Evolutionary conservation across 1,139 yeast species (phyloP), one percentile per base, ranked within the genome.

Genomic region (Entelexis sorbosivorans): DNA sequence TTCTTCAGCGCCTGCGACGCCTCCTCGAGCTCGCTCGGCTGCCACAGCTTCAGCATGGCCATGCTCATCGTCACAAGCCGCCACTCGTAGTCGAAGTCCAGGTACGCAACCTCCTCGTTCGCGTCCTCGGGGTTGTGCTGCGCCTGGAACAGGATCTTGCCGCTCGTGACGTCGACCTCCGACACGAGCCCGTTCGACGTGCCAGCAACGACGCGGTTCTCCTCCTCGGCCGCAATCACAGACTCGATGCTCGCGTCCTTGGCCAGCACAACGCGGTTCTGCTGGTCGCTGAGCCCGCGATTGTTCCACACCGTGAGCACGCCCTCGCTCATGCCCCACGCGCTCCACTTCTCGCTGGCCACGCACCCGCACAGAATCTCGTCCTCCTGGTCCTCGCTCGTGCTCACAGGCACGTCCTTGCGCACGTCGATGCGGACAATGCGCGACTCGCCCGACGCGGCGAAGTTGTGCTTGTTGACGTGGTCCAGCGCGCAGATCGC

Each of bases 281-380:
- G 73, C 66, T 88, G 96, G 66, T 89, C 97, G 57, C 72, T 74
- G 60, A 65, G 56, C 45, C 72, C 72, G 29, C 61, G 58, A 49
- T 73, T 74, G 62, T 82, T 83, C 98, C 97, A 91, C n/a, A 84
- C 72, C 0, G 97, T 87, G 7, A 87, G 74, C n/a, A 87, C 77
- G 2, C 97, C 97, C 64, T 84, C 94, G 3, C 95, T 89, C 79
- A 88, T 89, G 47, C 88, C 89, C 61, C 89, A 80, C 0, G 83
- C 84, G 20, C 81, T 72, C 2, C 80, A 79, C 2, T 76, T 72
- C 42, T 81, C 87, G 54, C 78, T 81, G 36, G 75, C 76, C 34
- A 63, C 52, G 47, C 86, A 73, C 64, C 88, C 83, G 47, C 91
- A 74, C 48, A 89, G 68, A 32, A 91, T 70, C 64, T 91, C 98